Percentiles rank a stretch among this genome's conserved stretches.
Conservation (phyloP, 2,329 filamentous ascomycete species). For the Neonectria coccinea region DNA sequence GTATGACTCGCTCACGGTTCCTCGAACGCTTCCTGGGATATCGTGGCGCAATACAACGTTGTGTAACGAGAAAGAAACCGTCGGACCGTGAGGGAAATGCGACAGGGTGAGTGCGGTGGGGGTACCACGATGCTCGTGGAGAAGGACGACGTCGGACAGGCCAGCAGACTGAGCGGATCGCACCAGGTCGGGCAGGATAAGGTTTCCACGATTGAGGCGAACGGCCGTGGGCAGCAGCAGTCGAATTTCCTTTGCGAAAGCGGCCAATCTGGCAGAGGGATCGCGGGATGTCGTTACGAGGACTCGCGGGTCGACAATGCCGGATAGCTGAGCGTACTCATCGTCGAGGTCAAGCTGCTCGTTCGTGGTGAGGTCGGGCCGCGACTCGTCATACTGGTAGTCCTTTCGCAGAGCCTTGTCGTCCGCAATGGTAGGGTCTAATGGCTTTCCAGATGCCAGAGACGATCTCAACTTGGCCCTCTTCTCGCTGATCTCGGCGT, state of each 20-base stretch:
- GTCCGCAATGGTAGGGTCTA: slow-evolving; percentile 85
- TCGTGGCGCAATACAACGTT: slow-evolving; percentile 95
- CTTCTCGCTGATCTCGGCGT: slow-evolving; percentile 94
- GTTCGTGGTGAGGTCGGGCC: slow-evolving; percentile 73
- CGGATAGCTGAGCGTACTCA: slow-evolving; percentile 92
- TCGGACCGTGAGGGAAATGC: slow-evolving; percentile 90
- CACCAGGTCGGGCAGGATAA: slow-evolving; percentile 88
- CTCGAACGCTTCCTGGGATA: slow-evolving; percentile 87
- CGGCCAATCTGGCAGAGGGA: slow-evolving; percentile 84
- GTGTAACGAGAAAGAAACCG: slow-evolving; percentile 82
- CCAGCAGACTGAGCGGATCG: slow-evolving; percentile 83
- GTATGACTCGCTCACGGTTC: slow-evolving; percentile 91
- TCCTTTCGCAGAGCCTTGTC: slow-evolving; percentile 87
- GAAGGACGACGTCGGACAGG: slow-evolving; percentile 84
- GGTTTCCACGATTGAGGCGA: slow-evolving; percentile 89
- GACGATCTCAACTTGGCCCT: slow-evolving; percentile 87
- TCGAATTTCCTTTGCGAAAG: slow-evolving; percentile 93
- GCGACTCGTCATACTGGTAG: slow-evolving; percentile 92
- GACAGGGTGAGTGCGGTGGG: slow-evolving; percentile 90
- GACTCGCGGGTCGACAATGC: slow-evolving; percentile 88
- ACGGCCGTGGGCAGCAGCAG: slow-evolving; percentile 87
- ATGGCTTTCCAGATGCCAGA: slow-evolving; percentile 87
- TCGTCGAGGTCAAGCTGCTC: slow-evolving; percentile 84
- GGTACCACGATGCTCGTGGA: slow-evolving; percentile 93
- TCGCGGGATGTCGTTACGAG: slow-evolving; percentile 92